These are phyloP conservation scores for Mercurialis annua DNA, from an alignment of 345 rosid genomes.

Conservation along the genomic window DNA sequence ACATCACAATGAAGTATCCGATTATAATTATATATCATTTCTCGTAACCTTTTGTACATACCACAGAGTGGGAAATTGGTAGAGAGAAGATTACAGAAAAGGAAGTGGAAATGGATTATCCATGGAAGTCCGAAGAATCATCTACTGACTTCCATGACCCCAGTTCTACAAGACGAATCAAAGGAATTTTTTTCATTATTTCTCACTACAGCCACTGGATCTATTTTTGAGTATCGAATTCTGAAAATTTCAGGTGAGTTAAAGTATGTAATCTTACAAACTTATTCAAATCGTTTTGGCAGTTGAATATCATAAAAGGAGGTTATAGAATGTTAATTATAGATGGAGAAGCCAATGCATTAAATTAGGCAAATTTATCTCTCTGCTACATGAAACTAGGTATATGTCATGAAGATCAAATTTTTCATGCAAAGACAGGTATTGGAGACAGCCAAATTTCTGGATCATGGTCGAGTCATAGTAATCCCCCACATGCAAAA, in stretches of 20 bases:
- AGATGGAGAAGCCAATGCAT: neutral
- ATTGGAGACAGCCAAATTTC: slow-evolving; percentile 31
- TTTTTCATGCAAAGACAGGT: slow-evolving; percentile 35
- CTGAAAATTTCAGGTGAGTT: slow-evolving; percentile 46
- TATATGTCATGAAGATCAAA: slow-evolving; percentile 1
- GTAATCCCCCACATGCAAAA: slow-evolving; percentile 48
- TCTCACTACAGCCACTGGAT: slow-evolving; percentile 50
- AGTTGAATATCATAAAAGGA: neutral
- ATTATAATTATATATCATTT: neutral
- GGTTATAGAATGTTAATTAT: neutral
- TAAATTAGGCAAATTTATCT: neutral
- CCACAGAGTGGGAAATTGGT: slow-evolving; percentile 49
- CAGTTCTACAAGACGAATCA: slow-evolving; percentile 42
- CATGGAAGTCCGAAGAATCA: slow-evolving; percentile 56
- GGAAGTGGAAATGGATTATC: slow-evolving; percentile 68
- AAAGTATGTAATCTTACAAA: neutral
- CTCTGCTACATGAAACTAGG: neutral
- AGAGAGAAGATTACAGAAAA: slow-evolving; percentile 48
- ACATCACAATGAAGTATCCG: neutral
- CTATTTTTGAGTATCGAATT: slow-evolving; percentile 43
- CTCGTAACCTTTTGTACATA: slow-evolving; percentile 8
- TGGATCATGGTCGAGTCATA: slow-evolving; percentile 53
- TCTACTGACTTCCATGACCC: slow-evolving; percentile 50
- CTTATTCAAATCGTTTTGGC: neutral
- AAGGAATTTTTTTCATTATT: slow-evolving; percentile 42